Conservation (phyloP, 345 rosid species). For the Populus ilicifolia region DNA sequence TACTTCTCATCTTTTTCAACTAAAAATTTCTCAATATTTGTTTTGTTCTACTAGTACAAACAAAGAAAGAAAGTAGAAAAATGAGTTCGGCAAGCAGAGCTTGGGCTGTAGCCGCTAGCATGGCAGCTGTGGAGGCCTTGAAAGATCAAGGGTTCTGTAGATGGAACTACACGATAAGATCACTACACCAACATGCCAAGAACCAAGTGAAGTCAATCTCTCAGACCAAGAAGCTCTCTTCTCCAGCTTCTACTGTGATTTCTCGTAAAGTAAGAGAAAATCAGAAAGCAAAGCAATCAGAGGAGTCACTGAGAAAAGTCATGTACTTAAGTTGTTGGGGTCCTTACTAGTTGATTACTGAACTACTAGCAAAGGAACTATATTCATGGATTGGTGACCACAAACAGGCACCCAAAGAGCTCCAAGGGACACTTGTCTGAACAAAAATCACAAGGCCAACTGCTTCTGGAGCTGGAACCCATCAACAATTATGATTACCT, state of each 20-base stretch:
- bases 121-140: conserved; percentile 58
- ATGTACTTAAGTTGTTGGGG: conserved; percentile 29
- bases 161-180: conserved; percentile 45
- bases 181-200: conserved; percentile 42
- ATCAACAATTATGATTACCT: no score
- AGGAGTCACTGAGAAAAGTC: conserved; percentile 29
- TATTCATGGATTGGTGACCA: no score
- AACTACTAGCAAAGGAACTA: background rate
- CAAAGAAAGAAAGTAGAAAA: background rate
- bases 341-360: conserved; percentile 3
- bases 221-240: conserved; percentile 38
- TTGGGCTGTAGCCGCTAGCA: conserved; percentile 46
- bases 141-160: conserved; percentile 64
- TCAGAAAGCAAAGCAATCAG: conserved; percentile 19
- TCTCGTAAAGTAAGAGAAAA: conserved; percentile 1
- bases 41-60: no score
- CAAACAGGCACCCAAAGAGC: no score
- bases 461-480: no score
- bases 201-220: conserved; percentile 33
- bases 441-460: no score
- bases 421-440: no score
- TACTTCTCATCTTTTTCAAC: background rate
- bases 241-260: conserved; percentile 31
- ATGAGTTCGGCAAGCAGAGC: conserved; percentile 41
- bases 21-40: background rate